Evolutionary conservation across 345 rosid species (phyloP).

Genomic region (Dipteronia dyeriana): DNA sequence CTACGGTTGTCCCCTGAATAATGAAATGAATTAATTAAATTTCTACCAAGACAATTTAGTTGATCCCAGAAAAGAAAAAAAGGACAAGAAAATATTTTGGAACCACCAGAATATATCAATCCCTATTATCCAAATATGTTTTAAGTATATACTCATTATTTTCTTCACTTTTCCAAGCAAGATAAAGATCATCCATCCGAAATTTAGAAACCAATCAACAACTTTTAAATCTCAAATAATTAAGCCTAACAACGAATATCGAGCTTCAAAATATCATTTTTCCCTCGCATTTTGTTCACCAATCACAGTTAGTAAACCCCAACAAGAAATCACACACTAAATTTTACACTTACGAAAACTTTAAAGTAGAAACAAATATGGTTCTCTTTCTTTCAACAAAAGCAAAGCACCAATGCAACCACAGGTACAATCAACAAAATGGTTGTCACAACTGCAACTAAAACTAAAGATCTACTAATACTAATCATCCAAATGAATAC

Average conservation of each 20-base stretch:
- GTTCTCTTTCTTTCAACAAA: too few species aligned
- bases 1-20: constrained; percentile 79
- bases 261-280: background rate
- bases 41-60: background rate
- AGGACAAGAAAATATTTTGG: background rate
- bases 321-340: background rate
- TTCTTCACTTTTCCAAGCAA: background rate
- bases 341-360: background rate
- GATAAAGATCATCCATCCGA: background rate
- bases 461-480: background rate
- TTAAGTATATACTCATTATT: background rate
- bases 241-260: background rate
- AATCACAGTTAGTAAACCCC: too few species aligned
- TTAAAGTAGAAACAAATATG: background rate
- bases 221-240: background rate
- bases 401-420: too few species aligned
- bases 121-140: background rate
- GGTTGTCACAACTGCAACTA: background rate
- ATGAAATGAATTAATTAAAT: background rate
- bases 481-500: background rate
- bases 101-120: background rate
- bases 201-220: background rate
- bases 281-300: too few species aligned
- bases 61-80: background rate
- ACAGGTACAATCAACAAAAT: background rate